Evolutionary conservation across 1,284 basidiomycete species (phyloP), one percentile per base, ranked within the genome.

Genomic region (Golubevia pallescens): DNA sequence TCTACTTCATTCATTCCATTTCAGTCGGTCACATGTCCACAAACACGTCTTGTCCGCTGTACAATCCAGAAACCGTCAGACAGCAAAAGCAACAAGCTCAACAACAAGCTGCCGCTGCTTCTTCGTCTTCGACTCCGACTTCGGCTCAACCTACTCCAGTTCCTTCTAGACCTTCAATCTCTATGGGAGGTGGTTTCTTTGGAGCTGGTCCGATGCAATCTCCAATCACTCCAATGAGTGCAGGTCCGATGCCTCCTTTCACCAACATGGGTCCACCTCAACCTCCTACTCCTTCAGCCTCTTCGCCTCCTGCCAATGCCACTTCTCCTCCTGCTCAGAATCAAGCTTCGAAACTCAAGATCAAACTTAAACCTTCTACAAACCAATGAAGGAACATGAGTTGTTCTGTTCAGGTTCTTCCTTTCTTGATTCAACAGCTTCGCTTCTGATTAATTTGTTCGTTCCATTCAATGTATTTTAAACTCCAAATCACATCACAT

Each of bases 1-100:
- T 28, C 28, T 28, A 28, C 28, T 28, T 28, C 28, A 28, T 28
- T 28, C 28, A 28, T 28, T 28, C 28, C 28, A 28, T 28, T 28
- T 28, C 78, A 65, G 74, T 85, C 20, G 83, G 83, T 14, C 83
- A 85, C 67, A 85, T 85, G 83, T 64, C 68, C 14, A 84, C 83
- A 58, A 85, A 85, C 71, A 84, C 80, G 20, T 73, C 78, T 2
- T 85, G 83, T 48, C 83, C 81, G 3, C 73, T 80, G 69, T 80
- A 20, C 28, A 54, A 48, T 51, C 60, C 38, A 54, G 23, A 23
- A 10, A 53, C 60, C 20, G 60, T 21, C 8, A 57, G n/a, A 57
- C 23, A 13, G 10, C 55, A 16, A 14, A n/a, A 19, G n/a, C 42
- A 48, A 48, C 42, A 48, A 48, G 42, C 42, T 48, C 42, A 48